These are phyloP conservation scores for Dendrocalamus latiflorus DNA, from an alignment of 202 grass and related monocot genomes.

Conservation along the genomic window DNA sequence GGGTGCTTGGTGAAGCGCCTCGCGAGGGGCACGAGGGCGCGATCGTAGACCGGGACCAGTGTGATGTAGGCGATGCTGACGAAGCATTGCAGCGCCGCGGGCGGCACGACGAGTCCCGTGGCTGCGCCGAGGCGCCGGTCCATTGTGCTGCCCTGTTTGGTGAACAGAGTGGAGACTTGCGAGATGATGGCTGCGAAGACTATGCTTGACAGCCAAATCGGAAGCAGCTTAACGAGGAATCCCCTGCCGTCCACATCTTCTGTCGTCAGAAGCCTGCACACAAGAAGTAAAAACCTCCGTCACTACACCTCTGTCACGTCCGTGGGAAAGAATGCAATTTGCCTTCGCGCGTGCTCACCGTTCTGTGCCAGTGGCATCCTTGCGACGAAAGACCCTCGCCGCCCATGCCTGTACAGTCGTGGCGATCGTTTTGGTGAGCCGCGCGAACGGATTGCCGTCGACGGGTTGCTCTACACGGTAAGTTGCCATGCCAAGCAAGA, in stretches of 20 bases:
- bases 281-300: background rate
- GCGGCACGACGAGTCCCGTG: constrained; percentile 13
- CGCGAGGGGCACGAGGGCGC: constrained; percentile 40
- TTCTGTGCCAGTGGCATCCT: background rate
- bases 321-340: background rate
- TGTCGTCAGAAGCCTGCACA: constrained; percentile 3
- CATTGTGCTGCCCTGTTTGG: constrained; percentile 28
- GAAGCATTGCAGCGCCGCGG: constrained; percentile 34
- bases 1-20: constrained; percentile 30
- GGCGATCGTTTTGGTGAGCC: constrained; percentile 4
- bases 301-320: background rate
- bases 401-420: background rate
- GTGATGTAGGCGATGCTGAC: constrained; percentile 27
- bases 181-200: background rate
- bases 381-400: background rate
- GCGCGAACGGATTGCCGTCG: background rate
- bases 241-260: background rate
- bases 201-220: constrained; percentile 35
- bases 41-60: constrained; percentile 51
- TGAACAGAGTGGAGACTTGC: constrained; percentile 36
- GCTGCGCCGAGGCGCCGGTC: constrained; percentile 27
- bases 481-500: constrained; percentile 42
- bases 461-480: constrained; percentile 29
- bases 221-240: constrained; percentile 25
- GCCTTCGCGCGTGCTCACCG: background rate